phyloP scores from a whole-genome alignment of 2,329 filamentous ascomycete species.

The Ceratocystis albifundus region DNA sequence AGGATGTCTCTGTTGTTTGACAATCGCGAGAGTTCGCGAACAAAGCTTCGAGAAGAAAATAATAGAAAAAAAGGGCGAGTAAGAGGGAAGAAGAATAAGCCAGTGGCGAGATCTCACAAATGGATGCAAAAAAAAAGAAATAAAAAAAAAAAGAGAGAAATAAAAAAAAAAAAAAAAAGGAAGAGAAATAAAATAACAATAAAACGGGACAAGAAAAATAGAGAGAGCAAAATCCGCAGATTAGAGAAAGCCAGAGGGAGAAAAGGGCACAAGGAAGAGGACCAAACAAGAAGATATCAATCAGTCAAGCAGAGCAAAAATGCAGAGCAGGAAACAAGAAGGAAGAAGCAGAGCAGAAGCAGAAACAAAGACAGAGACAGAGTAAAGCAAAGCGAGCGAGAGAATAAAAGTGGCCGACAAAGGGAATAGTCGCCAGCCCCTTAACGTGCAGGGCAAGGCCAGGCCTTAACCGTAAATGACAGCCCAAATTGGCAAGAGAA shows the following conservation, averaged over 20 bases:
- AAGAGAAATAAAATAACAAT: conserved; percentile 8
- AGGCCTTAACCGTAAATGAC: conserved; percentile 24
- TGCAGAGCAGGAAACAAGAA: conserved; percentile 13
- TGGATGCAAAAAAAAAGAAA: conserved; percentile 16
- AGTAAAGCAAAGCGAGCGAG: conserved; percentile 14
- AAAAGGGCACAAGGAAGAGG: neutral
- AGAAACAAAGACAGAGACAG: conserved; percentile 13
- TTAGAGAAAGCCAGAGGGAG: neutral
- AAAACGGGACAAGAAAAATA: neutral
- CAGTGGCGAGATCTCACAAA: neutral
- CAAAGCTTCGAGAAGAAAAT: neutral
- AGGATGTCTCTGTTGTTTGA: too few species aligned
- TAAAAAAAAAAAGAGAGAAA: conserved; percentile 9
- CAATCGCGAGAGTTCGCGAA: conserved; percentile 6
- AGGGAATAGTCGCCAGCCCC: conserved; percentile 20
- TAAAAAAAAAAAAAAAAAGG: too few species aligned
- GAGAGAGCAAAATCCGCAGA: conserved; percentile 12
- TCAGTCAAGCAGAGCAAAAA: neutral
- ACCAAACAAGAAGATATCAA: neutral
- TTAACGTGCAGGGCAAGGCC: conserved; percentile 19
- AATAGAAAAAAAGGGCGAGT: neutral
- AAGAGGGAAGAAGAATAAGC: neutral
- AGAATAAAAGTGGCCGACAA: conserved; percentile 19
- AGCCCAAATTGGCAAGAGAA: conserved; percentile 23
- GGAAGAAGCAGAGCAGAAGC: conserved; percentile 13